Evolutionary conservation across 2,329 filamentous ascomycete genomes (phyloP).

Genomic region (Colletotrichum plurivorum): DNA sequence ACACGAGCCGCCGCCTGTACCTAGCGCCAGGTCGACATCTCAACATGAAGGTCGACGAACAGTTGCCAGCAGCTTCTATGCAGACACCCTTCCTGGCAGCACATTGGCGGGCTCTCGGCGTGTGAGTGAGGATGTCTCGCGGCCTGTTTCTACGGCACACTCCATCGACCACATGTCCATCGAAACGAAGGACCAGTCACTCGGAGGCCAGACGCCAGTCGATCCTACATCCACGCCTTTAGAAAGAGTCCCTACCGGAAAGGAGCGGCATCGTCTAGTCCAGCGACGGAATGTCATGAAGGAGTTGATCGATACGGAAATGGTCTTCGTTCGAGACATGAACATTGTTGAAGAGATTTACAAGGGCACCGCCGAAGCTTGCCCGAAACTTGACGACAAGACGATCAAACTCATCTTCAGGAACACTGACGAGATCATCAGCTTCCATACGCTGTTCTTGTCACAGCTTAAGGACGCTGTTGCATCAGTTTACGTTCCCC

Average conservation of each 20-base stretch:
- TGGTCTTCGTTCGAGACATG: constrained; percentile 93
- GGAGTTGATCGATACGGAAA: constrained; percentile 93
- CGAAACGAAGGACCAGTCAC: constrained; percentile 57
- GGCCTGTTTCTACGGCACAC: constrained; percentile 59
- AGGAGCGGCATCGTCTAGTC: constrained; percentile 79
- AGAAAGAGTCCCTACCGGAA: constrained; percentile 59
- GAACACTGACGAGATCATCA: constrained; percentile 91
- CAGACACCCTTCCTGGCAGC: constrained; percentile 58
- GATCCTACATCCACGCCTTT: constrained; percentile 53
- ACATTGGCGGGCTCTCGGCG: constrained; percentile 60
- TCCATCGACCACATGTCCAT: constrained; percentile 64
- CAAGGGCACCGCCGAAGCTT: constrained; percentile 89
- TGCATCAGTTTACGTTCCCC: constrained; percentile 82
- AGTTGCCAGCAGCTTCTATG: constrained; percentile 57
- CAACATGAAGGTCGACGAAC: constrained; percentile 47
- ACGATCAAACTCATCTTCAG: constrained; percentile 93
- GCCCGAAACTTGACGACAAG: constrained; percentile 82
- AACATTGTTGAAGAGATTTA: constrained; percentile 98
- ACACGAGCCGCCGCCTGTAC: constrained; percentile 67
- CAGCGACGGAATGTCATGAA: constrained; percentile 89
- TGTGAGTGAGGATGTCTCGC: constrained; percentile 61
- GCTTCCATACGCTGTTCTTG: constrained; percentile 86
- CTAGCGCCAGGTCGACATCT: constrained; percentile 52
- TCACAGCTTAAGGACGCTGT: constrained; percentile 85
- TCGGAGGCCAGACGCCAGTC: constrained; percentile 52